Evolutionary conservation across 306 rosid genomes (phyloP).

Genomic region (Fragaria iinumae): DNA sequence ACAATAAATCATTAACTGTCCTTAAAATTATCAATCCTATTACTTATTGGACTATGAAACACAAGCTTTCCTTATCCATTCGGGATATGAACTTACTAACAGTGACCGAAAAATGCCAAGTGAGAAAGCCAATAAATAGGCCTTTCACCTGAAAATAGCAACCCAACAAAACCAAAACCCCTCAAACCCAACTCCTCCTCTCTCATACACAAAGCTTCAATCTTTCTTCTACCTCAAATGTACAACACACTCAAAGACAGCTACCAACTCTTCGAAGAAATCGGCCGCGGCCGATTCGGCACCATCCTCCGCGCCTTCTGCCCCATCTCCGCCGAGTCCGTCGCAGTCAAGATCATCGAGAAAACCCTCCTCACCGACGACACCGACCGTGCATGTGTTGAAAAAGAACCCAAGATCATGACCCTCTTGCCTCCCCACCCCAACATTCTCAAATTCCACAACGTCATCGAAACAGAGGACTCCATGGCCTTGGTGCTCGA

Average conservation of each 20-base stretch:
- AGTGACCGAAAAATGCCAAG: too few species aligned
- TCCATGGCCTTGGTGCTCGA: constrained; percentile 47
- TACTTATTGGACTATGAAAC: not conserved
- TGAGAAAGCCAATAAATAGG: too few species aligned
- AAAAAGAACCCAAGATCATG: constrained; percentile 71
- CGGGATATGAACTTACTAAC: not conserved
- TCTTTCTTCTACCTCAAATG: constrained; percentile 33
- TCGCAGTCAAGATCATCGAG: constrained; percentile 66
- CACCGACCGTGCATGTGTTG: constrained; percentile 60
- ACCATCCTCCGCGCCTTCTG: constrained; percentile 56
- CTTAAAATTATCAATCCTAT: not conserved
- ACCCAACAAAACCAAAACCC: not conserved
- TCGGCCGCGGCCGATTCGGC: constrained; percentile 77
- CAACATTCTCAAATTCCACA: constrained; percentile 47
- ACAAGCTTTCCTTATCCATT: not conserved
- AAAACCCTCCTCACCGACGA: constrained; percentile 48
- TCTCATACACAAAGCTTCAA: not conserved
- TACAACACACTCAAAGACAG: constrained; percentile 37
- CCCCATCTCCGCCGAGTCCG: constrained; percentile 25
- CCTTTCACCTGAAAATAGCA: too few species aligned
- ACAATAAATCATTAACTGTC: too few species aligned
- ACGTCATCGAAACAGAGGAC: constrained; percentile 48
- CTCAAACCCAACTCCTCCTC: not conserved
- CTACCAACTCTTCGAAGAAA: constrained; percentile 56
- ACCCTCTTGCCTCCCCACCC: constrained; percentile 60